phyloP scores from a whole-genome alignment of 306 rosid species.

The Lathyrus sativus region DNA sequence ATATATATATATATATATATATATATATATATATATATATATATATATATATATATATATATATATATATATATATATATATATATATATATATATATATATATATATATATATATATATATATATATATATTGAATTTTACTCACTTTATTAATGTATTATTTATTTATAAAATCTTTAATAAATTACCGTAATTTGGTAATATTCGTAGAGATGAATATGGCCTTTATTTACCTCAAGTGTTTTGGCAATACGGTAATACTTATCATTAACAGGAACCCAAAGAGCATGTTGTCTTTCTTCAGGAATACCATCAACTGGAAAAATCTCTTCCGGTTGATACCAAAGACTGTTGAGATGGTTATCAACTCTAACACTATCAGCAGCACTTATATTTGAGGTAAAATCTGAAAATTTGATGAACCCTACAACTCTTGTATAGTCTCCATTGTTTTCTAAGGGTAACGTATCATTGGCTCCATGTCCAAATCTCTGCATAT shows the following conservation, averaged over 20 bases:
- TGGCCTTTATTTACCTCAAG: constrained; percentile 14
- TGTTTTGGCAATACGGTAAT: constrained; percentile 39
- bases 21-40: no score
- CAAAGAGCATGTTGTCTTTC: constrained; percentile 58
- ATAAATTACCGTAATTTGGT: no score
- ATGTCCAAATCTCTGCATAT: constrained; percentile 52
- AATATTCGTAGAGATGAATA: no score
- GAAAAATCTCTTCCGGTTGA: constrained; percentile 64
- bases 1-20: no score
- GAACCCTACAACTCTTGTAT: constrained; percentile 49
- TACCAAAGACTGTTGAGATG: constrained; percentile 63
- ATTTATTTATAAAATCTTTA: no score
- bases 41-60: no score
- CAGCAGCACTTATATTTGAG: constrained; percentile 35
- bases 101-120: no score
- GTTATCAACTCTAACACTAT: constrained; percentile 39
- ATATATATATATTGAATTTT: no score
- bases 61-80: no score
- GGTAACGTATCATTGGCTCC: constrained; percentile 47
- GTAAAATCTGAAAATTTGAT: constrained; percentile 53
- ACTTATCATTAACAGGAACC: constrained; percentile 50
- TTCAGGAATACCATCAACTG: constrained; percentile 60
- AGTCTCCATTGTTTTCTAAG: constrained; percentile 55
- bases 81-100: no score
- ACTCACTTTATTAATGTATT: no score